Evolutionary conservation across 1,139 yeast species (phyloP).

Genomic region (Sugiyamaella sp.): DNA sequence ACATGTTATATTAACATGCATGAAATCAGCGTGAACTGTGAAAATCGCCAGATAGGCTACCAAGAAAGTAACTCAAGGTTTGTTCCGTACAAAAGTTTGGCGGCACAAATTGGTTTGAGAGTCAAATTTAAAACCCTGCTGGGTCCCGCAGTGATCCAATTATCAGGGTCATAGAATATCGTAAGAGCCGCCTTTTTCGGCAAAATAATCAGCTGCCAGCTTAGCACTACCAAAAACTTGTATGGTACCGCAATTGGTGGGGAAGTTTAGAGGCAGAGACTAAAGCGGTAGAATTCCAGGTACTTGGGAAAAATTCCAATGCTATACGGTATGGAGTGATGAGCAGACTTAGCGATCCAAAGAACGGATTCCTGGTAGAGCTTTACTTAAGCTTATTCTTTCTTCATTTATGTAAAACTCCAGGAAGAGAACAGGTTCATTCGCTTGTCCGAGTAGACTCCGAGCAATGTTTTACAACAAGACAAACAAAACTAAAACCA

Average conservation of each 20-base stretch:
- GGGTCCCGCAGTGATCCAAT: conserved; percentile 14
- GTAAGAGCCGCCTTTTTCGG: background rate
- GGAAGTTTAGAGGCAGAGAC: no score
- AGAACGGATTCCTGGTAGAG: no score
- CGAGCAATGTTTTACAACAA: conserved; percentile 1
- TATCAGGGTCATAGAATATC: conserved; percentile 6
- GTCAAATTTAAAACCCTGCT: conserved; percentile 4
- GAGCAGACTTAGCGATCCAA: no score
- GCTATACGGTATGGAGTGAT: no score
- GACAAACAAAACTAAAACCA: conserved; percentile 1
- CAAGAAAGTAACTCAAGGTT: background rate
- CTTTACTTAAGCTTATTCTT: background rate
- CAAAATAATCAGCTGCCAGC: background rate
- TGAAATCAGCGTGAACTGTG: background rate
- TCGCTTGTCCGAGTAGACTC: conserved; percentile 7
- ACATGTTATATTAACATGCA: background rate
- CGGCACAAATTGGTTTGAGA: conserved; percentile 7
- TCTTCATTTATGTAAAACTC: conserved; percentile 1
- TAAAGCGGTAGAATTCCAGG: background rate
- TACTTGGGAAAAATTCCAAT: no score
- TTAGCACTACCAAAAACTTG: background rate
- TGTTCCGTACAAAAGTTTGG: background rate
- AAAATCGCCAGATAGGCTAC: background rate
- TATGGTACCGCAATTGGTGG: no score
- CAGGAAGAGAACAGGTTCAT: background rate